Evolutionary conservation across 2,329 filamentous ascomycete species (phyloP).

Genomic region (Ceratocystis variospora): DNA sequence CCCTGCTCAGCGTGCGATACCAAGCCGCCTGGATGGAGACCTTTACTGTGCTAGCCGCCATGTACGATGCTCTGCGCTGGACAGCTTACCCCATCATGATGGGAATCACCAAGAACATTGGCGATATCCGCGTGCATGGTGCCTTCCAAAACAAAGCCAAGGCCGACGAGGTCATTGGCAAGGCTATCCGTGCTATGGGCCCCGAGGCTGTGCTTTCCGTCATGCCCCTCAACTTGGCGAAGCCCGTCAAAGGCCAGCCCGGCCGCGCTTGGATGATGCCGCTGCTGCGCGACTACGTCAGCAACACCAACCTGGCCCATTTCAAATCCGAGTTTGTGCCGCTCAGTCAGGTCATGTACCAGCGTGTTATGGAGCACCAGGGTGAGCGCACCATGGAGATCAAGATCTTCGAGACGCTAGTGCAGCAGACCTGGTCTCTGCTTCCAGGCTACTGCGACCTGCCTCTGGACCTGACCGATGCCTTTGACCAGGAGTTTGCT

Average conservation of each 20-base stretch:
- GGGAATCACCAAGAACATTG: conserved; percentile 62
- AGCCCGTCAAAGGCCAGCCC: conserved; percentile 60
- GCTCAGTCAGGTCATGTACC: conserved; percentile 78
- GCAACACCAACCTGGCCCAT: conserved; percentile 74
- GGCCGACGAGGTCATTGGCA: conserved; percentile 77
- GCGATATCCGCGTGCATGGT: conserved; percentile 74
- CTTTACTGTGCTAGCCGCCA: conserved; percentile 72
- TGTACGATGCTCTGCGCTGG: conserved; percentile 82
- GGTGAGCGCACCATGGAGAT: conserved; percentile 87
- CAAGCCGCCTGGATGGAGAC: conserved; percentile 92
- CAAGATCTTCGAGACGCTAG: conserved; percentile 94
- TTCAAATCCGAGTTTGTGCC: conserved; percentile 80
- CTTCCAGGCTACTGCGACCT: conserved; percentile 91
- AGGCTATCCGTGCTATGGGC: conserved; percentile 79
- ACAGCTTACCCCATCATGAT: conserved; percentile 64
- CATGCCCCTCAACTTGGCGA: conserved; percentile 72
- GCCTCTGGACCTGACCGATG: conserved; percentile 59
- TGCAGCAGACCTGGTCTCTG: conserved; percentile 89
- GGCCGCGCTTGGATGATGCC: conserved; percentile 93
- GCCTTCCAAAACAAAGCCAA: conserved; percentile 90
- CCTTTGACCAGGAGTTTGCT: conserved; percentile 79
- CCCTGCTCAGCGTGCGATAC: conserved; percentile 75
- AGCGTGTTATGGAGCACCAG: conserved; percentile 68
- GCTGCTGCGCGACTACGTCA: conserved; percentile 74
- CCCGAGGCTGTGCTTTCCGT: conserved; percentile 70